These are phyloP conservation scores for Heracleum sosnowskyi DNA, from an alignment of 129 eudicot genomes.

Conservation along the genomic window DNA sequence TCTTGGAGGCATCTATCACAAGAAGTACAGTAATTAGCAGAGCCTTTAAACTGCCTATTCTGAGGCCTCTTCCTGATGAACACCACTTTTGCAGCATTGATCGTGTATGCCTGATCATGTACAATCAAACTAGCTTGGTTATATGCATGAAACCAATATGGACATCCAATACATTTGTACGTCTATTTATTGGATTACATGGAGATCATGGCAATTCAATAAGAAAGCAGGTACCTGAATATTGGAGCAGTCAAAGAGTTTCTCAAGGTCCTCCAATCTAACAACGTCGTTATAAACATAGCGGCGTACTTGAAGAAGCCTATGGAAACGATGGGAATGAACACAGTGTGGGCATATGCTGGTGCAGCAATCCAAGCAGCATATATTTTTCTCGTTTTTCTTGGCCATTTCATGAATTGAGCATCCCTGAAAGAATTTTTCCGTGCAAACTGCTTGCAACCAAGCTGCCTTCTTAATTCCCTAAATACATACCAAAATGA, in stretches of 20 bases:
- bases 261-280: slow-evolving; percentile 88
- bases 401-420: slow-evolving; percentile 71
- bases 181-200: background rate
- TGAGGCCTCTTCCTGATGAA: slow-evolving; percentile 95
- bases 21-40: slow-evolving; percentile 89
- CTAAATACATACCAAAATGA: slow-evolving; percentile 18
- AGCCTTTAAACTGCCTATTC: slow-evolving; percentile 89
- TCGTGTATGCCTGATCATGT: slow-evolving; percentile 73
- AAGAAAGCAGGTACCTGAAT: slow-evolving; percentile 53
- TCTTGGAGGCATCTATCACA: slow-evolving; percentile 97
- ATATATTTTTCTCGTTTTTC: slow-evolving; percentile 95
- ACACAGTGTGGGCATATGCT: slow-evolving; percentile 96
- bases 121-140: background rate
- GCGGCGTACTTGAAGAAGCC: slow-evolving; percentile 93
- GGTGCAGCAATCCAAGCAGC: slow-evolving; percentile 86
- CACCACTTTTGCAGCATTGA: slow-evolving; percentile 88
- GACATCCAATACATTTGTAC: background rate
- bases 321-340: slow-evolving; percentile 62
- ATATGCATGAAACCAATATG: background rate
- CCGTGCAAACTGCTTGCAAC: slow-evolving; percentile 78
- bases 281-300: slow-evolving; percentile 94
- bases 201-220: background rate
- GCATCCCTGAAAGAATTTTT: slow-evolving; percentile 72
- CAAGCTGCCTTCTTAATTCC: slow-evolving; percentile 81
- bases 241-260: slow-evolving; percentile 80